Evolutionary conservation across 805 yeast genomes (phyloP).

Genomic region (Priceomyces melissophilus): DNA sequence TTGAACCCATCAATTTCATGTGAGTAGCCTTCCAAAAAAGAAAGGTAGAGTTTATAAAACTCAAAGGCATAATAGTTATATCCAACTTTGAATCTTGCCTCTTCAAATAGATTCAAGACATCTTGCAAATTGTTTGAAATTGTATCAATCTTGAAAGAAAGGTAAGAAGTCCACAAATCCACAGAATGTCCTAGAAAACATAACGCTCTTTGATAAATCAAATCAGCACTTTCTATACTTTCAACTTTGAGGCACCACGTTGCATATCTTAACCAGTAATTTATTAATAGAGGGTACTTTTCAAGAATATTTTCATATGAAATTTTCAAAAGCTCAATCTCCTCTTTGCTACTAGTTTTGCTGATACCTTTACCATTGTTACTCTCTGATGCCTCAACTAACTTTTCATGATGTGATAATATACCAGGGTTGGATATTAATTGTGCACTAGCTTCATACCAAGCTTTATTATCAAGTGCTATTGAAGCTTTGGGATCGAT

Average conservation of each 20-base stretch:
- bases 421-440: constrained; percentile 34
- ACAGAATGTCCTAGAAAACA: constrained; percentile 40
- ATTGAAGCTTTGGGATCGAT: not conserved
- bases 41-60: constrained; percentile 50
- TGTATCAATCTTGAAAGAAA: constrained; percentile 38
- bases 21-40: constrained; percentile 33
- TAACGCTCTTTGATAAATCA: constrained; percentile 39
- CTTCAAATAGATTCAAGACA: constrained; percentile 39
- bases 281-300: constrained; percentile 48
- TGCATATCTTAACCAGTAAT: constrained; percentile 59
- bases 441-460: constrained; percentile 29
- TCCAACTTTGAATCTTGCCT: constrained; percentile 49
- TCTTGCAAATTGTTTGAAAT: constrained; percentile 23
- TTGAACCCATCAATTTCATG: constrained; percentile 21
- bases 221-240: constrained; percentile 31
- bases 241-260: constrained; percentile 45
- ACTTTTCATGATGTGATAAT: constrained; percentile 34
- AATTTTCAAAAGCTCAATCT: constrained; percentile 31
- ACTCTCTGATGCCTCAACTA: constrained; percentile 29
- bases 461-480: constrained; percentile 12
- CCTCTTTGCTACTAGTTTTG: constrained; percentile 28
- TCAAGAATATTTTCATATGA: constrained; percentile 43
- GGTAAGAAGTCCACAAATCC: constrained; percentile 49
- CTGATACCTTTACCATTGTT: constrained; percentile 26
- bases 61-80: constrained; percentile 48